Base-by-base conservation (phyloP, 2,329 filamentous ascomycete genomes). In the Cytospora piceicola region DNA sequence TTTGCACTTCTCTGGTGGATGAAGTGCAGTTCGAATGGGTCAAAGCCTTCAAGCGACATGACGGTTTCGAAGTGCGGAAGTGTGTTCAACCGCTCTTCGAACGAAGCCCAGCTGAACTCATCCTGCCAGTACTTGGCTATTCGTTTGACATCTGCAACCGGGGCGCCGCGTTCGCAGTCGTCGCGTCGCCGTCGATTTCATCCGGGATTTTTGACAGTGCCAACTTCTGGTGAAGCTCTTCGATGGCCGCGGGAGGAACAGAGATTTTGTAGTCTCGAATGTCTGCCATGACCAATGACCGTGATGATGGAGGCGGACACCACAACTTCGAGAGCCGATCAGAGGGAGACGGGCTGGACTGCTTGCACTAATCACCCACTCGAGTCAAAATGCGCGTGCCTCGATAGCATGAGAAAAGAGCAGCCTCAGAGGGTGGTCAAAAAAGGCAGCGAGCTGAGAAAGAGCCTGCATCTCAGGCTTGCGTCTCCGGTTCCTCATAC, bases 21-120 rank as follows among this genome's bases (percentile, higher is more conserved):
- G 72, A 88, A 90, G 74, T 92, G 89, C 4, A 91, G 78, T 36
- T 87, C 79, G 54, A 90, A 72, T 0, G 80, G 77, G 1, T 81
- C 87, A 70, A 88, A 90, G 0, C 84, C 86, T 17, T 86, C 80
- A 0, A 89, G 81, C 0, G 78, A 70, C 9, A 91, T 77, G 1
- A 71, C 72, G 0, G 83, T 83, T 1, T 77, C 80, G 74, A 82
- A 90, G 55, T 91, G 87, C 0, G 86, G 84, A 7, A 89, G 74
- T 36, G 80, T 65, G 71, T 91, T 91, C 11, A 91, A 72, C 51
- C 80, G 78, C 6, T 78, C 75, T 73, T 91, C 88, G 24, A 82
- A 80, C 36, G 78, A 76, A 30, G 85, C 80, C 88, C 88, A 91
- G 72, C 90, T 82, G 67, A 72, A 77, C 71, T 83, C 87, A 5